A percentile compares a stretch with the other conserved stretches of the same genome.
phyloP scores from a whole-genome alignment of 441 rosid species.

The Melastoma candidum region DNA sequence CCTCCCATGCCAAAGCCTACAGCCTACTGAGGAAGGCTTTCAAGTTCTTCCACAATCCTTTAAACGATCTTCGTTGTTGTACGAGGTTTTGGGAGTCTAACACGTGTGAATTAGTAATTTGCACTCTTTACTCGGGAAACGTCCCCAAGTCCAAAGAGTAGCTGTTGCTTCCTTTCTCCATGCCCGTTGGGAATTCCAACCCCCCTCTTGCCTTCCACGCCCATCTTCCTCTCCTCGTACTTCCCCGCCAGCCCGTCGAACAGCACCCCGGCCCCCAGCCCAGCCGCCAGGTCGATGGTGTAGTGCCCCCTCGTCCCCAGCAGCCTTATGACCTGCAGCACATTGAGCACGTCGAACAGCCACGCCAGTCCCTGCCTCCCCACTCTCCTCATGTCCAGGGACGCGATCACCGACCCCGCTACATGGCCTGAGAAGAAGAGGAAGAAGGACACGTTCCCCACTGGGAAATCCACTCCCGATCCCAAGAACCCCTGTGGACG shows the following conservation, averaged over 20 bases:
- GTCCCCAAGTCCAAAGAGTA: too few species aligned
- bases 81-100: too few species aligned
- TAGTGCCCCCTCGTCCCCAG: slow-evolving; percentile 88
- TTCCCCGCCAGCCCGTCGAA: slow-evolving; percentile 80
- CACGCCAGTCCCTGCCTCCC: slow-evolving; percentile 53
- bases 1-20: too few species aligned
- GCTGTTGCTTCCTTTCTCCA: too few species aligned
- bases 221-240: slow-evolving; percentile 40
- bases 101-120: too few species aligned
- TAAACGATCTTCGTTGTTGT: too few species aligned
- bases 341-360: slow-evolving; percentile 65
- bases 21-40: too few species aligned
- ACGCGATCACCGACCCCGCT: slow-evolving; percentile 81
- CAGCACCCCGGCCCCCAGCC: slow-evolving; percentile 77
- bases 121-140: too few species aligned
- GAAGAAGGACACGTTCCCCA: slow-evolving; percentile 91
- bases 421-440: slow-evolving; percentile 94
- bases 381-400: slow-evolving; percentile 84
- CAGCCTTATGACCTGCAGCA: slow-evolving; percentile 64
- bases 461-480: slow-evolving; percentile 87
- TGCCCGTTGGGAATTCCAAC: slow-evolving; percentile 4
- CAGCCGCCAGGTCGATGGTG: slow-evolving; percentile 78
- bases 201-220: neutral
- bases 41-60: too few species aligned
- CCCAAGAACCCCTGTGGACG: slow-evolving; percentile 72